These are phyloP conservation scores for Hypoxylon cercidicola DNA, from an alignment of 495 filamentous ascomycete species.

Conservation along the genomic window DNA sequence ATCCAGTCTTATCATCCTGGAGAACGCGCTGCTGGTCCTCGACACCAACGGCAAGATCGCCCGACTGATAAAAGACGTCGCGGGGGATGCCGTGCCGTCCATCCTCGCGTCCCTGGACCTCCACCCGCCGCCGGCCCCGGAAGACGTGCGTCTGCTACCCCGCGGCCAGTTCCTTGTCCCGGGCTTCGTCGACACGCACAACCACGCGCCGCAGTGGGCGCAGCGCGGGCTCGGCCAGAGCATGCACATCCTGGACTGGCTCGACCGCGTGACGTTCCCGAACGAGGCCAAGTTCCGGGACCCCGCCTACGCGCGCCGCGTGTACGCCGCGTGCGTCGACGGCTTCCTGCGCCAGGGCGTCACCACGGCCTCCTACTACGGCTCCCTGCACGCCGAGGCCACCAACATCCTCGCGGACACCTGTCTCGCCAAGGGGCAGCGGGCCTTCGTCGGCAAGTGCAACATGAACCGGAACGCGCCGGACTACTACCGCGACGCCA, in stretches of 20 bases:
- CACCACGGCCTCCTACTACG: slow-evolving; percentile 75
- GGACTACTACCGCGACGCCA: slow-evolving; percentile 66
- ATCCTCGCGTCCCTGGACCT: slow-evolving; percentile 15
- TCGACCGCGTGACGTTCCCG: slow-evolving; percentile 69
- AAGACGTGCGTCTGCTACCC: slow-evolving; percentile 50
- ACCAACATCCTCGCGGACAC: slow-evolving; percentile 68
- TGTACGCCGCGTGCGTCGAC: slow-evolving; percentile 65
- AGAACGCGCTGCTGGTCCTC: slow-evolving; percentile 58
- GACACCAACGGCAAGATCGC: slow-evolving; percentile 56
- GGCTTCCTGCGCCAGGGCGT: slow-evolving; percentile 70
- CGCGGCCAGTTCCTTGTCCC: slow-evolving; percentile 67
- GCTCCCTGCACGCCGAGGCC: slow-evolving; percentile 66
- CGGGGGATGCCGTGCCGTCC: slow-evolving; percentile 12
- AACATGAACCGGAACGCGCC: slow-evolving; percentile 72
- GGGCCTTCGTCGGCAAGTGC: slow-evolving; percentile 73
- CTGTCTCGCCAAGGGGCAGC: slow-evolving; percentile 66
- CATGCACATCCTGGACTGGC: slow-evolving; percentile 68
- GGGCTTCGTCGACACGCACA: slow-evolving; percentile 73
- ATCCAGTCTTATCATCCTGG: slow-evolving; percentile 58
- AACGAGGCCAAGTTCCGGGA: slow-evolving; percentile 69
- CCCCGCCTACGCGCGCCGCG: slow-evolving; percentile 59
- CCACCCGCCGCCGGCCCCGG: slow-evolving; percentile 16
- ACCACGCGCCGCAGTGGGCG: slow-evolving; percentile 72
- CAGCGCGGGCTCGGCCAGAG: slow-evolving; percentile 69
- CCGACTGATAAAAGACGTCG: slow-evolving; percentile 34